Base-by-base conservation (phyloP, 2,329 filamentous ascomycete species). In the Sarocladiaceae sp. region DNA sequence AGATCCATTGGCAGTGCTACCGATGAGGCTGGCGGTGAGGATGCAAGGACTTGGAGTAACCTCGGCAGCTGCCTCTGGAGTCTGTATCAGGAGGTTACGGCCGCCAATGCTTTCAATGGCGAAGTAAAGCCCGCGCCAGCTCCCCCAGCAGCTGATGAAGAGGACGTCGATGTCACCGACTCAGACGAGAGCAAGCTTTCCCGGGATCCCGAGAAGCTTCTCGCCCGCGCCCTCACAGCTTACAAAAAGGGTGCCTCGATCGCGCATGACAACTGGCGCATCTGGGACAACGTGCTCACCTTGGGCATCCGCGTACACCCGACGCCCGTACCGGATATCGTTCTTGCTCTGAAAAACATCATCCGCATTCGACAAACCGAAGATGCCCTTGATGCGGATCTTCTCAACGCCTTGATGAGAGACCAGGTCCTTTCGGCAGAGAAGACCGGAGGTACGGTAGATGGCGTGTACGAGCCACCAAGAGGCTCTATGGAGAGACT, bases 251-350 rank as follows among this genome's bases (percentile, higher is more conserved):
- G 92, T 10, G 90, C 92, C 0, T 79, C 82, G 4, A 80, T 96
- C 22, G 90, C 95, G 49, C 81, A 90, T 67, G 86, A 91, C 60
- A 93, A 93, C 71, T 89, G 87, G 79, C 85, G 90, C 59, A 97
- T 99, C 66, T 97, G 93, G 93, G 90, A 96, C 65, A 99, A 99
- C 62, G 87, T 97, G 15, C 81, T 99, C 53, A 94, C 91, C 0
- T 85, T 97, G 20, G 87, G 89, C 0, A 83, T 88, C 0, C 88
- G 90, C 2, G 80, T 94, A 25, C 78, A 77, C 1, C 92, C 93
- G 0, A 86, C 89, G 0, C 83, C 87, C 1, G 84, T 90, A 63
- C 67, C 75, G 0, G 90, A 97, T 56, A 82, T 96, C 49, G 73
- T 96, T 28, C 76, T 86, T 4, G 90, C 90, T 0, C 79, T 94